phyloP scores from a whole-genome alignment of 768 basidiomycete genomes.

The Obba rivulosa region DNA sequence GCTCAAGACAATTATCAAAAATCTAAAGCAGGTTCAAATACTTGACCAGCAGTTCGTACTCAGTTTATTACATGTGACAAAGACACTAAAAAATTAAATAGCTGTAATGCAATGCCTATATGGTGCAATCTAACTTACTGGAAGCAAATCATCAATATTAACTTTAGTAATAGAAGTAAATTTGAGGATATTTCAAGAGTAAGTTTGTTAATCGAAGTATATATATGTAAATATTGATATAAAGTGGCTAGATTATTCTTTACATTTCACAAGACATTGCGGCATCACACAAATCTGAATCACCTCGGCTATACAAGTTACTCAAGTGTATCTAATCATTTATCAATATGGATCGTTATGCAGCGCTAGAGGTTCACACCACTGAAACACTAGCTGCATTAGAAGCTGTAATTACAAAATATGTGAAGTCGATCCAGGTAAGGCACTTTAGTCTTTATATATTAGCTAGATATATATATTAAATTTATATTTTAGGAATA shows the following conservation, averaged over 20 bases:
- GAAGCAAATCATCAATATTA: neutral
- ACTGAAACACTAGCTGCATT: neutral
- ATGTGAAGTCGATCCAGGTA: neutral
- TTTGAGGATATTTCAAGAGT: neutral
- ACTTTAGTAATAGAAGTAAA: constrained; percentile 4
- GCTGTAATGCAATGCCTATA: neutral
- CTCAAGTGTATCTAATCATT: neutral
- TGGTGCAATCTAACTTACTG: constrained; percentile 2
- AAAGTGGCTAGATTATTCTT: neutral
- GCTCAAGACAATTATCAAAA: neutral
- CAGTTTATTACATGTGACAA: neutral
- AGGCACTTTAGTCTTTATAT: neutral
- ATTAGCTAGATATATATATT: neutral
- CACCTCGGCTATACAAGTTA: neutral
- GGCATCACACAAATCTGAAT: neutral
- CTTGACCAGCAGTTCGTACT: neutral
- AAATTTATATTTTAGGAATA: neutral
- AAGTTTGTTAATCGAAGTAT: neutral
- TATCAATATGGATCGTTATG: neutral
- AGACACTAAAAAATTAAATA: neutral
- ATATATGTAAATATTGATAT: too few species aligned
- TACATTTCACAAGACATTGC: neutral
- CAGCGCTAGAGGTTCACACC: neutral
- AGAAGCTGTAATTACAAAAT: neutral
- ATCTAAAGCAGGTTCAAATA: neutral